These are phyloP conservation scores for Trypanosoma lewisi DNA, from an alignment of 208 protist genomes.

Conservation along the genomic window DNA sequence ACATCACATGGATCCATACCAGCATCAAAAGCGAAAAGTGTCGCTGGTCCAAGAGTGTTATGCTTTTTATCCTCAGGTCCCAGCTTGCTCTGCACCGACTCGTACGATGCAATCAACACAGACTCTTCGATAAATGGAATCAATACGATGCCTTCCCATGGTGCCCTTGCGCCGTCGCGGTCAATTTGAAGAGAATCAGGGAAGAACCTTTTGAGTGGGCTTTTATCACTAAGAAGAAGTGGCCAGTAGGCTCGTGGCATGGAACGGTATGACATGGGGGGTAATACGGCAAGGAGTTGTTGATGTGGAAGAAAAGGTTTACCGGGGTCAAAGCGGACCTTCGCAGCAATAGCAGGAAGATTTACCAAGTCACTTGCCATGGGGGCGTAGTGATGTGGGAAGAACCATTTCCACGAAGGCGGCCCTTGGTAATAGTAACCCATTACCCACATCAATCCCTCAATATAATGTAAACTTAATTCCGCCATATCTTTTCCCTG, in stretches of 20 bases:
- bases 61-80: conserved; percentile 61
- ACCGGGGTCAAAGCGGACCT: conserved; percentile 64
- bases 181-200: conserved; percentile 88
- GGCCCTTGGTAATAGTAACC: conserved; percentile 89
- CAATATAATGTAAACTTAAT: conserved; percentile 79
- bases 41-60: conserved; percentile 65
- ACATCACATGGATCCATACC: conserved; percentile 52
- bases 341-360: conserved; percentile 51
- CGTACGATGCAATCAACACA: conserved; percentile 64
- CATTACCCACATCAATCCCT: conserved; percentile 89
- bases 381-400: conserved; percentile 91
- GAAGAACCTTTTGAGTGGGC: conserved; percentile 77
- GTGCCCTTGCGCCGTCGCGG: conserved; percentile 78
- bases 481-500: conserved; percentile 58
- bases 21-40: conserved; percentile 67
- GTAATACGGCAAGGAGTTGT: conserved; percentile 99
- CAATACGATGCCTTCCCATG: conserved; percentile 91
- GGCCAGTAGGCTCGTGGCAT: conserved; percentile 89
- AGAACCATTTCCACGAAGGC: conserved; percentile 92
- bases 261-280: conserved; percentile 89
- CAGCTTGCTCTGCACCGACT: conserved; percentile 69
- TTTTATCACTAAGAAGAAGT: conserved; percentile 60
- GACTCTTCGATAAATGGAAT: conserved; percentile 91
- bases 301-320: conserved; percentile 88
- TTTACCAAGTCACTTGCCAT: conserved; percentile 90